Base-by-base conservation (phyloP, 73 alveolate species). In the Tetrahymena malaccensis region DNA sequence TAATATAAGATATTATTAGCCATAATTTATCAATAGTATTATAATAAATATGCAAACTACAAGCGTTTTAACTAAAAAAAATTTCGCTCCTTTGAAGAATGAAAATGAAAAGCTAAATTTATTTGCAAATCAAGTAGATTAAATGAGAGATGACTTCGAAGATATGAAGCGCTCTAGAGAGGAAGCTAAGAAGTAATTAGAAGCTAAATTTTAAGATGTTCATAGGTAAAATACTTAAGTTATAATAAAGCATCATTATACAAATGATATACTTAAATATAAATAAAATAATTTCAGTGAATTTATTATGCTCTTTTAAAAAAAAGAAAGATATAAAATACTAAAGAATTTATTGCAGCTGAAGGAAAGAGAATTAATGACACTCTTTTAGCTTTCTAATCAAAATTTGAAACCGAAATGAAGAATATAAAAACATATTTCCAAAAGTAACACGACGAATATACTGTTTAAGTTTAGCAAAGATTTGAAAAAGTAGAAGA, bases 141-240 rank as follows among this genome's bases (percentile, higher is more conserved):
- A 98, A 94, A 96, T 99, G 98, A 97, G 96, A 93, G 97, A 98
- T 43, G 99, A 99, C 96, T 99, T 96, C 95, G 99, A 98, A 84
- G 99, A 98, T 94, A 99, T 99, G 99, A 96, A 97, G 55, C 94
- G 99, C 34, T 98, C 99, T 93, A 70, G 99, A 55, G 99, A 98
- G 94, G 99, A 98, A 94, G 97, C 99, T 25, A 96, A 98, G 96
- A 98, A 98, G 93, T 98, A 98, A 95, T 97, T 98, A 89, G 99
- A 98, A 94, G 99, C 99, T 38, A 98, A 98, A 97, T 98, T 98
- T 96, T 98, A 98, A 93, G 99, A 98, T 97, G 99, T 98, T 9
- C 96, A 96, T 85, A 85, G 96, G 98, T 96, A 93, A 70, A 33
- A 70, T 70, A 70, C 3, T 70, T 25, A 13, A 1, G 10, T 25